A percentile compares a stretch with the other conserved stretches of the same genome.
Evolutionary conservation across 2,329 filamentous ascomycete genomes (phyloP).

Genomic region (Colletotrichum abscissum): DNA sequence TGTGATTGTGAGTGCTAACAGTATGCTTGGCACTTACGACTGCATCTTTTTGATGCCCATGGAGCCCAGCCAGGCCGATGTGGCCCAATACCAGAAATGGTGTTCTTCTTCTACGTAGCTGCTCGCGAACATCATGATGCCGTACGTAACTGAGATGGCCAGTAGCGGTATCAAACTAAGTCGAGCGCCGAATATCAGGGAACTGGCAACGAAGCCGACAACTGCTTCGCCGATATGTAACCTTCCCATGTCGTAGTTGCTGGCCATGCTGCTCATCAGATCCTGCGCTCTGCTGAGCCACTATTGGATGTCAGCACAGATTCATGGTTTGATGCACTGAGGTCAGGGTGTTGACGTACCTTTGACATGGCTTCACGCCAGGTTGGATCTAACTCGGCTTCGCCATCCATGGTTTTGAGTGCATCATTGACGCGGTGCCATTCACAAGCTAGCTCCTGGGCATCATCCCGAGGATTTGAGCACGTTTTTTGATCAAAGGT

Average conservation of each 20-base stretch:
- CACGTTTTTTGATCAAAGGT: slow-evolving; percentile 40
- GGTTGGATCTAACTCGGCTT: slow-evolving; percentile 45
- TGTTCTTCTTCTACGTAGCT: slow-evolving; percentile 99
- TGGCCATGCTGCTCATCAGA: slow-evolving; percentile 88
- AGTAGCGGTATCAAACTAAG: slow-evolving; percentile 55
- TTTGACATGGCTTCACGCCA: slow-evolving; percentile 58
- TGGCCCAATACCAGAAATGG: slow-evolving; percentile 97
- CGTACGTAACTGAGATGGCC: slow-evolving; percentile 71
- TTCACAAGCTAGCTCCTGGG: slow-evolving; percentile 74
- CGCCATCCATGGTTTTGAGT: slow-evolving; percentile 32
- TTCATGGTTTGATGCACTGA: no score
- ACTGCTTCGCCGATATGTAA: slow-evolving; percentile 61
- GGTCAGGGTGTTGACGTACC: slow-evolving; percentile 42
- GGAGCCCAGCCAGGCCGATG: slow-evolving; percentile 74
- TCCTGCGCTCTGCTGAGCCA: slow-evolving; percentile 81
- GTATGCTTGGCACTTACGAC: slow-evolving; percentile 43
- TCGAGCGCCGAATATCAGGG: slow-evolving; percentile 34
- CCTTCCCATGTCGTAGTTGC: slow-evolving; percentile 84
- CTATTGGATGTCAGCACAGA: slow-evolving; percentile 40
- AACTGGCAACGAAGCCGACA: slow-evolving; percentile 39
- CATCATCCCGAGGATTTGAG: slow-evolving; percentile 52
- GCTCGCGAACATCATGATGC: slow-evolving; percentile 95
- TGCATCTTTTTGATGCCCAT: slow-evolving; percentile 61
- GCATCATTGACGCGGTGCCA: slow-evolving; percentile 63
- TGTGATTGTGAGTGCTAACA: no score